Base-by-base conservation (phyloP, 441 rosid species). In the Omphalea diandra region DNA sequence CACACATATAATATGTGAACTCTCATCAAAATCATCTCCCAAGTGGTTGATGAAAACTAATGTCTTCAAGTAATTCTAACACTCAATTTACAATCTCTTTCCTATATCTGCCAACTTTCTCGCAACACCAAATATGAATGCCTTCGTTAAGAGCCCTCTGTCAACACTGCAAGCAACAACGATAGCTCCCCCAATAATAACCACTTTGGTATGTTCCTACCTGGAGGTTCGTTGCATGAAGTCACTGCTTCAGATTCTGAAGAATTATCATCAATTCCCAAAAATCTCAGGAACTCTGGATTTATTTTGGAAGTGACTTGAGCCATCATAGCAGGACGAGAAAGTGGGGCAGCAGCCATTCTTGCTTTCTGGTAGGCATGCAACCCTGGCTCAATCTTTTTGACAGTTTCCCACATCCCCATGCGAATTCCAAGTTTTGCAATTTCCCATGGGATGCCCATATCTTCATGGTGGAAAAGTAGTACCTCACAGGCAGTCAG, bases 321-420 rank as follows among this genome's bases (percentile, higher is more conserved):
- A 38, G 97, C 93, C 89, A 91, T 82, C 15, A 69, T 57, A 3
- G 88, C 96, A 2, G 80, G 50, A 22, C 73, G 83, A 31, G 98
- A 90, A 58, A 86, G 84, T 24, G 77, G 76, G 17, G 76, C 75
- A 2, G 78, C 86, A 10, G 83, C 77, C 43, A 85, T 79, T 78
- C 97, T 81, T 68, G 73, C 83, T 35, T 80, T 83, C 77, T 89
- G 91, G 83, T 89, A 93, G 54, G 81, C 79, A 22, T 83, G 87
- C 59, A 93, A 70, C 54, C 93, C 94, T 0, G 88, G 89, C 68
- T 91, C 96, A 33, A 88, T 80, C 80, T 88, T 91, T 86, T 89
- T 93, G 57, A 91, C 96, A 0, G 87, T 80, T 78, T 94, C 89
- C 94, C 97, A 93, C 94, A 93, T 91, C 47, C 94, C 94, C 60